These are phyloP conservation scores for Mimosa pudica DNA, from an alignment of 306 rosid species.

Conservation along the genomic window DNA sequence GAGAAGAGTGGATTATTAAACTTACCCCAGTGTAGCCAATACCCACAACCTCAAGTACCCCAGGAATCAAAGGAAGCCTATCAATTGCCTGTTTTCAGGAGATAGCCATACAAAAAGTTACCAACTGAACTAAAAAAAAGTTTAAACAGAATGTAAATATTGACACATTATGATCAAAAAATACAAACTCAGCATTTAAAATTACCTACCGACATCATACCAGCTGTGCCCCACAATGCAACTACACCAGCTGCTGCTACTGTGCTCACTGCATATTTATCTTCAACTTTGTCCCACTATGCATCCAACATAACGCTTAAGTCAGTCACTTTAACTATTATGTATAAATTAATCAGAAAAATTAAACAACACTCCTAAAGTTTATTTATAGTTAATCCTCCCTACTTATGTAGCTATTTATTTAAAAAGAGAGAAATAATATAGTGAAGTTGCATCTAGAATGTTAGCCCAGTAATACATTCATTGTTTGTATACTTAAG, in stretches of 20 bases:
- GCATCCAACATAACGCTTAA: conserved; percentile 28
- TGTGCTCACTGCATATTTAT: conserved; percentile 87
- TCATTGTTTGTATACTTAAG: neutral
- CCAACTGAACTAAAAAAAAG: conserved; percentile 4
- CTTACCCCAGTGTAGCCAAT: conserved; percentile 92
- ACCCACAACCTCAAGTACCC: conserved; percentile 83
- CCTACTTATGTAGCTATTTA: neutral
- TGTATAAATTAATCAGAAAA: neutral
- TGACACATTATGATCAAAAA: neutral
- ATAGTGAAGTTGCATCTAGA: neutral
- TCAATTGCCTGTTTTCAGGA: conserved; percentile 78
- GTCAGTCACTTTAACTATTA: conserved; percentile 20
- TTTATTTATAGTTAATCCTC: conserved; percentile 47
- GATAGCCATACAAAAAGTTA: conserved; percentile 1
- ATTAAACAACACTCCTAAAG: conserved; percentile 46
- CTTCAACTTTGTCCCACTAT: conserved; percentile 96
- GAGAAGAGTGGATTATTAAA: neutral
- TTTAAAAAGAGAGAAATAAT: neutral
- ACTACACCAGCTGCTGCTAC: conserved; percentile 61
- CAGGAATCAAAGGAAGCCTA: conserved; percentile 90
- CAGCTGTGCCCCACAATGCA: conserved; percentile 72
- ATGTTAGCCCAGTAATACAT: neutral
- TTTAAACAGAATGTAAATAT: neutral
- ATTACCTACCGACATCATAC: conserved; percentile 68
- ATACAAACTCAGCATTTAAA: conserved; percentile 21